A percentile compares a stretch with the other conserved stretches of the same genome.
phyloP scores from a whole-genome alignment of 2,329 filamentous ascomycete species.

The Xylariaceae sp. region DNA sequence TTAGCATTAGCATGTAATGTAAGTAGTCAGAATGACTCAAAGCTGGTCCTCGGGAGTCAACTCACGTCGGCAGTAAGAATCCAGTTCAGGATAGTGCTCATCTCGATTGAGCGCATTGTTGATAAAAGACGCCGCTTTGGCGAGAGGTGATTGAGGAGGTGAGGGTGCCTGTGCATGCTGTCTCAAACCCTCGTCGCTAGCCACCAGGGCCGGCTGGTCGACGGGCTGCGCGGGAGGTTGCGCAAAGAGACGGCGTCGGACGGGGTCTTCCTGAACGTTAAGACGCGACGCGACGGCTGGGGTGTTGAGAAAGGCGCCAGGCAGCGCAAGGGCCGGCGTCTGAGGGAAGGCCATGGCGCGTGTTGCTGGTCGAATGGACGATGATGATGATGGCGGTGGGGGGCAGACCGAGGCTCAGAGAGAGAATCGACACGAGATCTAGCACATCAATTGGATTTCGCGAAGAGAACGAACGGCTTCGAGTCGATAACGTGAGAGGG shows the following conservation, averaged over 20 bases:
- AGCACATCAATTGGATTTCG: conserved; percentile 8
- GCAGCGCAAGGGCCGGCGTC: conserved; percentile 65
- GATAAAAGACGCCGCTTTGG: conserved; percentile 76
- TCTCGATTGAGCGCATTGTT: conserved; percentile 73
- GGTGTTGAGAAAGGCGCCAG: conserved; percentile 71
- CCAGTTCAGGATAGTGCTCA: conserved; percentile 78
- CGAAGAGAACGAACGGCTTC: neutral
- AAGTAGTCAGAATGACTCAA: neutral
- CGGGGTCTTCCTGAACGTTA: conserved; percentile 40
- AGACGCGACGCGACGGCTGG: conserved; percentile 55
- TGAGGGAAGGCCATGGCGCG: conserved; percentile 49
- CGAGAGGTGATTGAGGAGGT: conserved; percentile 48
- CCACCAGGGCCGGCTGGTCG: conserved; percentile 15
- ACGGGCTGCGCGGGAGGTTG: conserved; percentile 17
- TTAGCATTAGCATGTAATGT: conserved; percentile 24
- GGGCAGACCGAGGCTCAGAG: neutral
- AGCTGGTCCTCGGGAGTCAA: conserved; percentile 24
- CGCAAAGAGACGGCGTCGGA: conserved; percentile 49
- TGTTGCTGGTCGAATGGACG: conserved; percentile 3
- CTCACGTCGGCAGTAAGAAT: conserved; percentile 84
- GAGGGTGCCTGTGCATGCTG: conserved; percentile 31
- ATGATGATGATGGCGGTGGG: neutral
- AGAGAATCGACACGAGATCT: neutral
- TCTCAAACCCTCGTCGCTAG: conserved; percentile 24
- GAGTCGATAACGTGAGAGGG: conserved; percentile 17